Evolutionary conservation across 257 asterid genomes (phyloP).

Genomic region (Petunia axillaris): DNA sequence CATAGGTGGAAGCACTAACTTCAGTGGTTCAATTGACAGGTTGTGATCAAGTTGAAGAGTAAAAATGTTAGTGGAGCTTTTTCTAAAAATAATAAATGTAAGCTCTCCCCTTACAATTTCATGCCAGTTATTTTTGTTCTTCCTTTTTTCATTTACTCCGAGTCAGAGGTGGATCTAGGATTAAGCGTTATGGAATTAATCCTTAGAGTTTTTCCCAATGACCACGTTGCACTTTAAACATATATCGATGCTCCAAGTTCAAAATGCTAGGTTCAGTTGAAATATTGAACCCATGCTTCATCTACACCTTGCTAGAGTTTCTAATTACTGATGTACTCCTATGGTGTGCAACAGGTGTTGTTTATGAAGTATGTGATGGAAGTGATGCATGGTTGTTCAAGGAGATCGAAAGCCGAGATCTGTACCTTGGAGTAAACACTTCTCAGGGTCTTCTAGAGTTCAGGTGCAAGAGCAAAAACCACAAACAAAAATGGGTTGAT

Average conservation of each 20-base stretch:
- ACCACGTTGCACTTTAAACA: neutral
- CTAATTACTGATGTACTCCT: no score
- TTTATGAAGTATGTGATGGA: constrained; percentile 71
- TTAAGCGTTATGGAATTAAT: neutral
- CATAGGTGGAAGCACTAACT: neutral
- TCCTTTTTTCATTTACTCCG: neutral
- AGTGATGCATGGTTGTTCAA: constrained; percentile 65
- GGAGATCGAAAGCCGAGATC: constrained; percentile 63
- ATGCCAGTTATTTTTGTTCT: neutral
- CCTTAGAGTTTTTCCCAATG: neutral
- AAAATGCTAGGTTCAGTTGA: neutral
- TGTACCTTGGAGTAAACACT: constrained; percentile 74
- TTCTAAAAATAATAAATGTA: constrained; percentile 75
- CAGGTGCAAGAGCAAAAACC: constrained; percentile 74
- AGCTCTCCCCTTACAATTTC: constrained; percentile 30
- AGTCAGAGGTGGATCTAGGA: neutral
- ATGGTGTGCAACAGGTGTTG: constrained; percentile 49
- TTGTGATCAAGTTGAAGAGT: constrained; percentile 69
- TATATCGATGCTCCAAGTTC: neutral
- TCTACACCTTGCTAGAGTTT: neutral
- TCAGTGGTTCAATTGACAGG: constrained; percentile 44
- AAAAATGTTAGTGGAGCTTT: constrained; percentile 83
- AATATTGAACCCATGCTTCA: neutral
- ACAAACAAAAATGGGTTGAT: constrained; percentile 73
- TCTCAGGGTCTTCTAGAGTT: constrained; percentile 74